Evolutionary conservation across 2,329 filamentous ascomycete species (phyloP).

Genomic region (Metarhizium rileyi): DNA sequence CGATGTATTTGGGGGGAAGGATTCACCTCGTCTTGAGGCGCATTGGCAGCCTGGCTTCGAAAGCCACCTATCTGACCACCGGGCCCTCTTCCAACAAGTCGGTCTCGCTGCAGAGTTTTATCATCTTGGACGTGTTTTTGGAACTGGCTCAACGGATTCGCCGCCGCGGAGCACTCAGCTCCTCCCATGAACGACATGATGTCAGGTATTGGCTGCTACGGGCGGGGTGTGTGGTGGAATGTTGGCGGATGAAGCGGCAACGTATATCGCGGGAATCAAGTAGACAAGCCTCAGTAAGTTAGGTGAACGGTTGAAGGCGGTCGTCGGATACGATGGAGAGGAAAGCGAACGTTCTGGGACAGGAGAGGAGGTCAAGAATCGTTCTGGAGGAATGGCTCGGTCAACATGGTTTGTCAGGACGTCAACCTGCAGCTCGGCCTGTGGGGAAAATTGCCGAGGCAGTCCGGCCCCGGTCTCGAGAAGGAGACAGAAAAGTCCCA

Average conservation of each 20-base stretch:
- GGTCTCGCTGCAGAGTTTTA: slow-evolving; percentile 85
- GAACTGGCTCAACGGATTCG: slow-evolving; percentile 94
- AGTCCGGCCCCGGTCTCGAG: slow-evolving; percentile 7
- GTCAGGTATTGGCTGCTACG: background rate
- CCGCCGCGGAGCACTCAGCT: slow-evolving; percentile 91
- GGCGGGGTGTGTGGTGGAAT: background rate
- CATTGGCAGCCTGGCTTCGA: slow-evolving; percentile 59
- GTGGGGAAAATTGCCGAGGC: slow-evolving; percentile 14
- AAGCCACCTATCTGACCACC: slow-evolving; percentile 66
- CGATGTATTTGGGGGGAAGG: background rate
- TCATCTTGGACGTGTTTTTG: slow-evolving; percentile 96
- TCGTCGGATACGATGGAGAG: background rate
- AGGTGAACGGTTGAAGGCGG: background rate
- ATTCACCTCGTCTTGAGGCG: slow-evolving; percentile 63
- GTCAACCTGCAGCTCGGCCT: slow-evolving; percentile 10
- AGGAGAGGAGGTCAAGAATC: background rate
- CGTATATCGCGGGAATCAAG: background rate
- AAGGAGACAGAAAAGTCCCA: background rate
- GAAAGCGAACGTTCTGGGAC: background rate
- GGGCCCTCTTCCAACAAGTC: slow-evolving; percentile 67
- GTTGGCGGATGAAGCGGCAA: background rate
- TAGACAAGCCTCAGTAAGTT: background rate
- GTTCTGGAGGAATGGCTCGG: slow-evolving; percentile 2
- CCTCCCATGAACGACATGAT: slow-evolving; percentile 92
- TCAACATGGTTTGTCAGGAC: slow-evolving; percentile 9